These are phyloP conservation scores for Emiliania huxleyi DNA, from an alignment of 78 protist genomes.

Conservation along the genomic window DNA sequence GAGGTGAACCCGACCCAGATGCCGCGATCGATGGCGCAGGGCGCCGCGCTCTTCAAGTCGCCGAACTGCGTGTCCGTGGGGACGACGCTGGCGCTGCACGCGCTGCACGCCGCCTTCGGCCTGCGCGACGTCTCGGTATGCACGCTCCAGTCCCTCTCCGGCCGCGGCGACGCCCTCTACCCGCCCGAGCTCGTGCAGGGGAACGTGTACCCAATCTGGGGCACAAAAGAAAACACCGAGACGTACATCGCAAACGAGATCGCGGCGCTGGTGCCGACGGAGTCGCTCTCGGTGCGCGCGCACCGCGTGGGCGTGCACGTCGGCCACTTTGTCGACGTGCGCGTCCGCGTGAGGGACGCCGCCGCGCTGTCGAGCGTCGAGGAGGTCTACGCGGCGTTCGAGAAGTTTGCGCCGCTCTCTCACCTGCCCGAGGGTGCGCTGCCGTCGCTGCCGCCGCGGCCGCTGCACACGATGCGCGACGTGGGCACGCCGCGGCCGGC, in stretches of 20 bases:
- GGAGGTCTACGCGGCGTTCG: not conserved
- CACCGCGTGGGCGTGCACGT: constrained; percentile 3
- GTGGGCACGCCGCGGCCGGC: not conserved
- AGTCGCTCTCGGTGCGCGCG: not conserved
- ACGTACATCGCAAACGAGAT: not conserved
- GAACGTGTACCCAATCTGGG: not conserved
- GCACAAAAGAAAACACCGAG: not conserved
- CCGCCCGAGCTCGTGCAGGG: not conserved
- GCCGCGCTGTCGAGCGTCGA: not conserved
- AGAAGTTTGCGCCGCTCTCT: not conserved
- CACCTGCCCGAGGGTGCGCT: not conserved
- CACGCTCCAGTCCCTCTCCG: not conserved
- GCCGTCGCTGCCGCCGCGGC: not conserved
- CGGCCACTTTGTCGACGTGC: not conserved
- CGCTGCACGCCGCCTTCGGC: not conserved
- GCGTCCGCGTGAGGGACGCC: not conserved
- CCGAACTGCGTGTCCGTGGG: not conserved
- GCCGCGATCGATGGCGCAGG: not conserved
- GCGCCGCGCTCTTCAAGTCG: not conserved
- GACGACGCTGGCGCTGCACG: not conserved
- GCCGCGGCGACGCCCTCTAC: not conserved
- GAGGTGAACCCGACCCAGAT: not conserved
- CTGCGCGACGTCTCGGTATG: not conserved
- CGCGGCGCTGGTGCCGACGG: not conserved
- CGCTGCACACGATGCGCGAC: not conserved